Evolutionary conservation across 345 rosid genomes (phyloP), one percentile per base, ranked within the genome.

Genomic region (Clarkia xantiana): DNA sequence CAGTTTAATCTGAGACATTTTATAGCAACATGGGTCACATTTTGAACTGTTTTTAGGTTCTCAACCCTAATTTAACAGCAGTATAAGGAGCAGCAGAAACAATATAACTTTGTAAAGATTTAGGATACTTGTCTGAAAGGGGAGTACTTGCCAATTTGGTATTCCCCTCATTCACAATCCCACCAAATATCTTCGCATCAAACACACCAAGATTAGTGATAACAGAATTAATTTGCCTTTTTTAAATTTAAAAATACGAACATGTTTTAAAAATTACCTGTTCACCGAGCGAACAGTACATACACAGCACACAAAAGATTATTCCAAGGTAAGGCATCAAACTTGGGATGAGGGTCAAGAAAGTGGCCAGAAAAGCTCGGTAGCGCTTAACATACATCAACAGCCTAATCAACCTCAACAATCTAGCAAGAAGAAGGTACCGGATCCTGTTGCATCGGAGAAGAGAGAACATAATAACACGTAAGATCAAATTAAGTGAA

Each of bases 261-360:
- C n/a, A n/a, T n/a, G n/a, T n/a, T n/a, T n/a, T n/a, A 10, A 15
- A 22, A 55, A 38, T 14, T 71, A 91, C 98, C 96, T 91, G 98
- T 45, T 77, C 79, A 15, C 96, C 98, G 49, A 91, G 77, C 47
- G 96, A 81, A 70, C 96, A 81, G 76, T 86, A 91, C 70, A 91
- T 66, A 62, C 96, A 86, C 47, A 86, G 56, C 22, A 91, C 78
- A 44, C 94, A 84, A 64, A 86, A 86, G 53, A 91, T 80, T 54
- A 71, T 81, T 25, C 98, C 98, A 22, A 91, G 72, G 58, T 84
- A 91, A 17, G 98, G 96, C 94, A 86, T 84, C 73, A 91, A 57
- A 62, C 98, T 91, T 55, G 96, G 98, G 68, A 91, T 51, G 52
- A 91, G 87, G 45, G 86, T 81, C 44, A 91, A 71, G 61, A 91